These are phyloP conservation scores for Penicillium arizonense DNA, from an alignment of 495 filamentous ascomycete species.

Conservation along the genomic window DNA sequence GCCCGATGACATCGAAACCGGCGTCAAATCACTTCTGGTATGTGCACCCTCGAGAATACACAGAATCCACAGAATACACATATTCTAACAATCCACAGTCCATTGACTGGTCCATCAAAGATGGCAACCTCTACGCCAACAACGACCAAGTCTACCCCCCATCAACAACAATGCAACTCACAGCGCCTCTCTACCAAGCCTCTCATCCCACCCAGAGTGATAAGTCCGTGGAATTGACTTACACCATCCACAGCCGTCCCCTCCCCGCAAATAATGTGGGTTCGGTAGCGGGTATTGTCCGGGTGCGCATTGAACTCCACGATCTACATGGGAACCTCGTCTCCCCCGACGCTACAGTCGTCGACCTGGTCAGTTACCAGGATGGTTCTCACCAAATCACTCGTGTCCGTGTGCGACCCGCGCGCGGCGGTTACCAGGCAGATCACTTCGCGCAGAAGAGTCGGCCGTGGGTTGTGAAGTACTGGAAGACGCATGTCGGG, in stretches of 20 bases:
- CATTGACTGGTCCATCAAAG: slow-evolving; percentile 36
- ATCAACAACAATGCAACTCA: slow-evolving; percentile 29
- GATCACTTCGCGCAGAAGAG: slow-evolving; percentile 5
- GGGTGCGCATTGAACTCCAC: slow-evolving; percentile 25
- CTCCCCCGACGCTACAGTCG: slow-evolving; percentile 14
- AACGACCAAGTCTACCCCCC: slow-evolving; percentile 43
- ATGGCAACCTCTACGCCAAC: slow-evolving; percentile 44
- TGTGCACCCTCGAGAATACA: background rate
- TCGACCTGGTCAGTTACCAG: slow-evolving; percentile 18
- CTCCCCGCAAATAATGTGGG: slow-evolving; percentile 19
- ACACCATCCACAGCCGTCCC: slow-evolving; percentile 26
- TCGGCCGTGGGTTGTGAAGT: slow-evolving; percentile 21
- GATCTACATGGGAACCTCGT: slow-evolving; percentile 21
- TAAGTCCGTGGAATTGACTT: slow-evolving; percentile 22
- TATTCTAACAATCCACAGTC: slow-evolving; percentile 22
- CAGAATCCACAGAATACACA: background rate
- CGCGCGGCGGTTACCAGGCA: background rate
- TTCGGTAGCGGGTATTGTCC: slow-evolving; percentile 19
- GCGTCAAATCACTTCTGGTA: slow-evolving; percentile 25
- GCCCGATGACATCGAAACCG: slow-evolving; percentile 7
- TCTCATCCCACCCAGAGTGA: background rate
- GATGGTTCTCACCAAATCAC: slow-evolving; percentile 22
- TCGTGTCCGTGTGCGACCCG: slow-evolving; percentile 20
- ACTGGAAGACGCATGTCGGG: slow-evolving; percentile 24
- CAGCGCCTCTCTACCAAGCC: slow-evolving; percentile 22